Evolutionary conservation across 345 rosid species (phyloP).

Genomic region (Eucalyptus cloeziana): DNA sequence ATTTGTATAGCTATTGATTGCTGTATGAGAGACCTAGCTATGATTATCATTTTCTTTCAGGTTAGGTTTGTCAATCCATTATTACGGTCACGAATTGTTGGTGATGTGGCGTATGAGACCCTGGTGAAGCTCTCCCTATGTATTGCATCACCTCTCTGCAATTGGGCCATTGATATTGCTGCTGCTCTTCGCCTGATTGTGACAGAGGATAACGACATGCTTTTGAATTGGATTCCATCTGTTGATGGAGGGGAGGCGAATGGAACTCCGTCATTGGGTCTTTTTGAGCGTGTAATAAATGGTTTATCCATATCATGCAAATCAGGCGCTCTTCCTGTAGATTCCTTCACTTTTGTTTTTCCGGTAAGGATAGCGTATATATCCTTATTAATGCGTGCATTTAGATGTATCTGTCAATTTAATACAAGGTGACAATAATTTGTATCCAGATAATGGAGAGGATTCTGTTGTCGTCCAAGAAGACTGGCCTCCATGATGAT

Average conservation of each 20-base stretch:
- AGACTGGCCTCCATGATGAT: conserved; percentile 74
- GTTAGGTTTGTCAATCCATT: conserved; percentile 77
- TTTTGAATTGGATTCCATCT: conserved; percentile 34
- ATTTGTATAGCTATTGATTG: neutral
- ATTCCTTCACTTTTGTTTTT: conserved; percentile 84
- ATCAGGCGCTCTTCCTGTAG: conserved; percentile 92
- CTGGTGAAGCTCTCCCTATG: conserved; percentile 82
- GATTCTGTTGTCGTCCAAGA: conserved; percentile 60
- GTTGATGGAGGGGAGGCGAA: conserved; percentile 34
- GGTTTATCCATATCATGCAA: conserved; percentile 72
- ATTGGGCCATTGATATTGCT: conserved; percentile 92
- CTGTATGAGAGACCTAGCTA: neutral
- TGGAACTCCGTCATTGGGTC: conserved; percentile 40
- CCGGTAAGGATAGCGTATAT: conserved; percentile 41
- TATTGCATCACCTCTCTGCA: conserved; percentile 71
- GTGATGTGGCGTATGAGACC: conserved; percentile 71
- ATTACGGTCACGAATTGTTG: conserved; percentile 66
- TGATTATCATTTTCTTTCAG: conserved; percentile 16
- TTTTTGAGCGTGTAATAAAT: conserved; percentile 67
- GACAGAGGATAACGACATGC: conserved; percentile 40
- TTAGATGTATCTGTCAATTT: neutral
- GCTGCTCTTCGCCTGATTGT: conserved; percentile 76
- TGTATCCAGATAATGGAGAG: conserved; percentile 75
- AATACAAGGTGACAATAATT: neutral
- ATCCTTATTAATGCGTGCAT: neutral